Evolutionary conservation across 78 protist genomes (phyloP).

Genomic region (Dictyostelium brefeldianum): DNA sequence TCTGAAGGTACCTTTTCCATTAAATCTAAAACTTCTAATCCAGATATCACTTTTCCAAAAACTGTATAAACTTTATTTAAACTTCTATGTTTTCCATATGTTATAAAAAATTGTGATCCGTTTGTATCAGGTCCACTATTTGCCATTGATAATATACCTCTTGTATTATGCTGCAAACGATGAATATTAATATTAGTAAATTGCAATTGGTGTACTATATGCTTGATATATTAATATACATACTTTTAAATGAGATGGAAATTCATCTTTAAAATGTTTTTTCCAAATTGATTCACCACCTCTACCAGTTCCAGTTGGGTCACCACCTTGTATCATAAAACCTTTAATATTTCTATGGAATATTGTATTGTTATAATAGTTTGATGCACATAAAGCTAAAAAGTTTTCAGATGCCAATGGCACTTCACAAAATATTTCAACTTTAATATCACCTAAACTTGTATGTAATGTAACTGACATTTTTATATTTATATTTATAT

Average conservation of each 20-base stretch:
- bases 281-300: conserved; percentile 95
- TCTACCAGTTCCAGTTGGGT: conserved; percentile 94
- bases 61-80: conserved; percentile 91
- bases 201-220: no score
- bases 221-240: neutral
- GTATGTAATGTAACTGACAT: conserved; percentile 93
- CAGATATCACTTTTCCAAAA: conserved; percentile 93
- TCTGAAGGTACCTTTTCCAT: conserved; percentile 91
- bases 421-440: conserved; percentile 91
- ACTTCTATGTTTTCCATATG: conserved; percentile 88
- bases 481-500: neutral
- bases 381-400: conserved; percentile 94
- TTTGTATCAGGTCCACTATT: conserved; percentile 89
- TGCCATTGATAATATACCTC: conserved; percentile 94
- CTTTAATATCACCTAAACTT: conserved; percentile 92
- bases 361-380: conserved; percentile 91
- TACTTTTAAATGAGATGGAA: conserved; percentile 84
- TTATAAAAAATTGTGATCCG: conserved; percentile 91
- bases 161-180: conserved; percentile 84
- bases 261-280: conserved; percentile 89
- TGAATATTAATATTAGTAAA: no score
- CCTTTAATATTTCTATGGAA: conserved; percentile 94
- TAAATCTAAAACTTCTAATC: conserved; percentile 90
- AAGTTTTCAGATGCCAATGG: conserved; percentile 93
- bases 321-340: conserved; percentile 96